phyloP scores from a whole-genome alignment of 176 grass and related monocot species.

The Aegilops tauschii region DNA sequence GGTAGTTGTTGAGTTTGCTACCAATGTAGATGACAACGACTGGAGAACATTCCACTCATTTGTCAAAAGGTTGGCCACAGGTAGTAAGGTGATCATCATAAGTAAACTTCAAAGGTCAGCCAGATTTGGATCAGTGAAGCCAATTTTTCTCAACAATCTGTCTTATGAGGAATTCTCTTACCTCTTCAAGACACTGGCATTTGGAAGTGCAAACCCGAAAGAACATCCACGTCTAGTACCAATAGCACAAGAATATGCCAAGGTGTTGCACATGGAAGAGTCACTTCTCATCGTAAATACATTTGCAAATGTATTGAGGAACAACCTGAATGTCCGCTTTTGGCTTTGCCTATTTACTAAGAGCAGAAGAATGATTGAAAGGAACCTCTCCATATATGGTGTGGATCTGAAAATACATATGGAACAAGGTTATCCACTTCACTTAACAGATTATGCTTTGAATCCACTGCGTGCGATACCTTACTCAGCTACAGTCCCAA shows the following conservation, averaged over 20 bases:
- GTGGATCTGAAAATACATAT: neutral
- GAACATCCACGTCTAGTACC: neutral
- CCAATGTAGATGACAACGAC: neutral
- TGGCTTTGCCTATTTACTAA: conserved; percentile 16
- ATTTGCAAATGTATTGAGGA: neutral
- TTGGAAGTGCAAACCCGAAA: neutral
- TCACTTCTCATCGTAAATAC: conserved; percentile 17
- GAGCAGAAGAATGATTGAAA: neutral
- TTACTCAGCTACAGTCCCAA: neutral
- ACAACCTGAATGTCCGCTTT: neutral
- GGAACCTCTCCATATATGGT: neutral
- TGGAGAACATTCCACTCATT: neutral
- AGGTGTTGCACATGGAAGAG: neutral
- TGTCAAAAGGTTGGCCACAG: neutral
- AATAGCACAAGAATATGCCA: conserved; percentile 7
- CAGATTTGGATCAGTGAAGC: neutral
- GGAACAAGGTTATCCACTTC: neutral
- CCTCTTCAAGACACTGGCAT: neutral
- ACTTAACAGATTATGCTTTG: neutral
- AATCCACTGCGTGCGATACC: neutral
- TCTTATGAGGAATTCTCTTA: neutral
- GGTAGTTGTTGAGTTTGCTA: neutral
- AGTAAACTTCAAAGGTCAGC: neutral
- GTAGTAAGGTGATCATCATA: neutral
- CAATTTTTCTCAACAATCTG: neutral